phyloP scores from a whole-genome alignment of 2,329 filamentous ascomycete genomes.

The Sporothrix brasiliensis region DNA sequence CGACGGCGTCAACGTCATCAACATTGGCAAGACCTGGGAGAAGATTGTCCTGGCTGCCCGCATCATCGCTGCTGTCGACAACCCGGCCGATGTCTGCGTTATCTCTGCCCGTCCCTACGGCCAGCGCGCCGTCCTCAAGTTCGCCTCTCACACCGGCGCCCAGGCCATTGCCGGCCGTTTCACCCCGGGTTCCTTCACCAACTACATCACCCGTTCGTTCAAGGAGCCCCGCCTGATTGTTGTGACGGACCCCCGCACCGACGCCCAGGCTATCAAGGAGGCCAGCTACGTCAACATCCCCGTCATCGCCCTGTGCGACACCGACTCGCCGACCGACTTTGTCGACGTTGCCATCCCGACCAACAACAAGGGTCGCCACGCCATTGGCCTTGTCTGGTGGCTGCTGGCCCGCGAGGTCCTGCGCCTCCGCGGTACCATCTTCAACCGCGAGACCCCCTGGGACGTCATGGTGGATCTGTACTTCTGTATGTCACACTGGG shows the following conservation, averaged over 20 bases:
- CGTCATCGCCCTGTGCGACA: slow-evolving; percentile 98
- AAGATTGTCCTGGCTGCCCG: slow-evolving; percentile 99
- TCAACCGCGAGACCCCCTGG: slow-evolving; percentile 95
- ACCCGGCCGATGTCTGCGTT: slow-evolving; percentile 98
- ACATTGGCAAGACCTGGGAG: slow-evolving; percentile 99
- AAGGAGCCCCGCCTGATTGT: slow-evolving; percentile 99
- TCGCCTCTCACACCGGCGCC: slow-evolving; percentile 96
- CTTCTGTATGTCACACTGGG: slow-evolving; percentile 71
- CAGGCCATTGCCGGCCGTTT: slow-evolving; percentile 98
- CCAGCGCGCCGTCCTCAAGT: slow-evolving; percentile 99
- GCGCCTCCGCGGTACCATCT: slow-evolving; percentile 94
- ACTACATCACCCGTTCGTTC: slow-evolving; percentile 99
- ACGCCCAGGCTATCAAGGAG: slow-evolving; percentile 99
- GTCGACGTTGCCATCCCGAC: slow-evolving; percentile 99
- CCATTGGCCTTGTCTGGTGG: slow-evolving; percentile 99
- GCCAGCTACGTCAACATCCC: slow-evolving; percentile 99
- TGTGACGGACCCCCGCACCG: slow-evolving; percentile 98
- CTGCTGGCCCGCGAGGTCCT: slow-evolving; percentile 99
- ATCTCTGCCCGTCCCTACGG: slow-evolving; percentile 99
- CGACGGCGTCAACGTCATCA: slow-evolving; percentile 97
- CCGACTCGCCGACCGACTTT: slow-evolving; percentile 98
- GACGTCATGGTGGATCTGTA: slow-evolving; percentile 99
- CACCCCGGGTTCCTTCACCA: slow-evolving; percentile 99
- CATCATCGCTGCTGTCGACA: slow-evolving; percentile 98
- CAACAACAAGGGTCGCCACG: slow-evolving; percentile 99